Conservation (phyloP, 345 rosid species). For the Raphanus raphanistrum region DNA sequence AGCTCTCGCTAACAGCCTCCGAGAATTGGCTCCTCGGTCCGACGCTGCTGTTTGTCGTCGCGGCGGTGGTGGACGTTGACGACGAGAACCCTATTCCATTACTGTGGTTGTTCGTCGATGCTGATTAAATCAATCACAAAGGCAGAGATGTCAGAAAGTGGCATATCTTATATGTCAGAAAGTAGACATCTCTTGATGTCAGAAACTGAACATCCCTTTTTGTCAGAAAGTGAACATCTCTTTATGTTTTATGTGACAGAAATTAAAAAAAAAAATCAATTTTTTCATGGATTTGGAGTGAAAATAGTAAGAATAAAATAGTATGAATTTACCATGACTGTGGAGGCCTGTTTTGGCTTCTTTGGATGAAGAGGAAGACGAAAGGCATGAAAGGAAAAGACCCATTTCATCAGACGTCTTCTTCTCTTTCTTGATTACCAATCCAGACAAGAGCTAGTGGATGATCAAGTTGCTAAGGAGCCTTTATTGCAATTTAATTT, state of each 20-base stretch:
- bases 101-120: constrained; percentile 27
- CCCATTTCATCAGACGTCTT: constrained; percentile 33
- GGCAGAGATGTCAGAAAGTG: not conserved
- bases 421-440: constrained; percentile 11
- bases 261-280: not conserved
- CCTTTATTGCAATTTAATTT: constrained; percentile 21
- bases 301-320: not conserved
- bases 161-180: not conserved
- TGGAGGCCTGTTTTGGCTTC: constrained; percentile 16
- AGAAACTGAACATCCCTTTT: not conserved
- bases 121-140: constrained; percentile 2
- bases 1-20: constrained; percentile 42
- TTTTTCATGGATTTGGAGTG: not conserved
- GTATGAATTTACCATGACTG: constrained; percentile 14
- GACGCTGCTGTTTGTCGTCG: constrained; percentile 41
- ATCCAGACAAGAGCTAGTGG: constrained; percentile 30
- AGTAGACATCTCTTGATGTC: not conserved
- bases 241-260: not conserved
- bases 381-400: not conserved
- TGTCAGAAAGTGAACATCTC: not conserved
- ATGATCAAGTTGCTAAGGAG: not conserved
- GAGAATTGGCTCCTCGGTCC: constrained; percentile 51
- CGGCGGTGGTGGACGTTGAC: constrained; percentile 26
- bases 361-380: constrained; percentile 24
- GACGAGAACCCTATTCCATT: constrained; percentile 39